Conservation (phyloP, 164 flowering plant species). For the Pachysandra terminalis region DNA sequence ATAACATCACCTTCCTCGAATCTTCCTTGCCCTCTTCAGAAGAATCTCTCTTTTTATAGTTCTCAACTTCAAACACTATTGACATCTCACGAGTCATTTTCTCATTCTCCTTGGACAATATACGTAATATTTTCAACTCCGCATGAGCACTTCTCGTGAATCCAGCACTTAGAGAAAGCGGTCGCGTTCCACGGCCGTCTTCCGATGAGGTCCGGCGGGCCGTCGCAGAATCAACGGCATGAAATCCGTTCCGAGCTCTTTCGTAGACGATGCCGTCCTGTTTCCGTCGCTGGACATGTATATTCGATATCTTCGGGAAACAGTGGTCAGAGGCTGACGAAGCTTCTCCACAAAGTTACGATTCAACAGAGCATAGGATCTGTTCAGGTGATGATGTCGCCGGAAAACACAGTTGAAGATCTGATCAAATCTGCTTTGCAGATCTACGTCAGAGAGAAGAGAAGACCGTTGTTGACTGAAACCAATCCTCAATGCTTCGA, state of each 20-base stretch:
- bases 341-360: constrained; percentile 60
- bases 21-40: too few relatives aligned
- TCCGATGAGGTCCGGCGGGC: not conserved
- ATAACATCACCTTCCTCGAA: too few relatives aligned
- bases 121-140: too few relatives aligned
- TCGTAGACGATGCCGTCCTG: not conserved
- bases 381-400: constrained; percentile 53
- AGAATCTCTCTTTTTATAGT: too few relatives aligned
- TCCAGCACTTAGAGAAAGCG: not conserved
- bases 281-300: not conserved
- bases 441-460: constrained; percentile 50
- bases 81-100: too few relatives aligned
- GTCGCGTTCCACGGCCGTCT: not conserved
- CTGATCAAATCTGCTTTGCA: constrained; percentile 42
- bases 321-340: constrained; percentile 26
- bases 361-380: constrained; percentile 58
- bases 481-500: constrained; percentile 36
- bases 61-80: too few relatives aligned
- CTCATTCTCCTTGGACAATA: too few relatives aligned
- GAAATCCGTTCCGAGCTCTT: constrained; percentile 16
- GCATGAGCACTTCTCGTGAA: too few relatives aligned
- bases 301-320: not conserved
- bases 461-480: constrained; percentile 53
- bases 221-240: not conserved
- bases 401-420: constrained; percentile 54